Percentiles rank a stretch among this genome's conserved stretches.
Conservation (phyloP, 2,329 filamentous ascomycete species). For the Acrodontium crateriforme region DNA sequence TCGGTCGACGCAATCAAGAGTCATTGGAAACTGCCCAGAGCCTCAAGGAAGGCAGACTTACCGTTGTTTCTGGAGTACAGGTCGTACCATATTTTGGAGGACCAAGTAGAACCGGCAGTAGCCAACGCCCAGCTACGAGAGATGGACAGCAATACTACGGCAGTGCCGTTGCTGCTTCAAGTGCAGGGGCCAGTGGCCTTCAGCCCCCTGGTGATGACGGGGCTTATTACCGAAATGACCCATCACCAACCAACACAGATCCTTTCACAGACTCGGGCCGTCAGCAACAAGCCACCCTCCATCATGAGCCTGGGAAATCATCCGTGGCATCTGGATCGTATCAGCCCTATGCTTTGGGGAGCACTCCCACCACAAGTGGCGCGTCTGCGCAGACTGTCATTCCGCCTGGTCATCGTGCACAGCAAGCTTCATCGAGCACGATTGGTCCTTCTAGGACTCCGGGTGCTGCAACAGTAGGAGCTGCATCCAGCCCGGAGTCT, state of each 20-base stretch:
- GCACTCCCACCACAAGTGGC: conserved; percentile 2
- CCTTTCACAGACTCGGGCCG: conserved; percentile 42
- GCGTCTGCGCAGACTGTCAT: conserved; percentile 5
- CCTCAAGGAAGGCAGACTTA: conserved; percentile 77
- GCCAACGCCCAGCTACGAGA: conserved; percentile 26
- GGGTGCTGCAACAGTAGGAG: conserved; percentile 1
- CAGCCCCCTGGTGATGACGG: conserved; percentile 23
- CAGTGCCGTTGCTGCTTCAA: conserved; percentile 7
- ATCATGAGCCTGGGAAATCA: conserved; percentile 25
- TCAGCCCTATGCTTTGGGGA: conserved; percentile 15
- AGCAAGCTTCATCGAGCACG: conserved; percentile 1
- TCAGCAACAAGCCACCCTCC: conserved; percentile 21
- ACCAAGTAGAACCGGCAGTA: conserved; percentile 23
- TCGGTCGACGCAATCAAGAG: conserved; percentile 83
- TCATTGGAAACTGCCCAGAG: conserved; percentile 76
- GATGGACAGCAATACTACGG: conserved; percentile 20
- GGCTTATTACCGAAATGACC: conserved; percentile 37
- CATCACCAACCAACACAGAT: conserved; percentile 46
- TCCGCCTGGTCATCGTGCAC: conserved; percentile 4
- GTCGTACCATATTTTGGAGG: conserved; percentile 53
- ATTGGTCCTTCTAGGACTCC: not conserved
- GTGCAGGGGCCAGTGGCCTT: conserved; percentile 12
- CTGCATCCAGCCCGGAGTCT: conserved; percentile 10
- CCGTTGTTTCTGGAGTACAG: conserved; percentile 81
- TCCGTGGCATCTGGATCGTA: conserved; percentile 19